A percentile compares a stretch with the other conserved stretches of the same genome.
These are phyloP conservation scores for Aureobasidium sp. DNA, from an alignment of 2,329 filamentous ascomycete species.

Conservation along the genomic window DNA sequence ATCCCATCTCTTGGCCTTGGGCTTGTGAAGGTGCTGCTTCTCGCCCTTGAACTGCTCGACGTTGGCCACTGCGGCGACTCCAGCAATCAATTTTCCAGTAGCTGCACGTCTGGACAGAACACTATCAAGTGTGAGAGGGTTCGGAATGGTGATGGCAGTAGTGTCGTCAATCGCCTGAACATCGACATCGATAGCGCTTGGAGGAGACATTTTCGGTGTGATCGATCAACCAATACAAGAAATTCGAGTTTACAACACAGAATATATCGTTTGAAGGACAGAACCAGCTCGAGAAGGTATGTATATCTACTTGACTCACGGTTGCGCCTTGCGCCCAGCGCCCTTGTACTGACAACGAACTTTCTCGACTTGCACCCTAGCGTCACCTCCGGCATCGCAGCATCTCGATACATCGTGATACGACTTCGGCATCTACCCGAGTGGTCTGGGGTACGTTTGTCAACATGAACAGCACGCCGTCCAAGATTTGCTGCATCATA, in stretches of 20 bases:
- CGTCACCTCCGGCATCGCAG: slow-evolving; percentile 13
- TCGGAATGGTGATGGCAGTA: slow-evolving; percentile 37
- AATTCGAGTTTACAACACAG: not conserved
- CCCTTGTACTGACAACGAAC: not conserved
- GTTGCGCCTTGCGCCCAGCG: slow-evolving; percentile 1
- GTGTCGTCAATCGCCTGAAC: slow-evolving; percentile 13
- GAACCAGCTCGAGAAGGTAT: not conserved
- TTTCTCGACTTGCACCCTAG: not conserved
- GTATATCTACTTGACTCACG: slow-evolving; percentile 8
- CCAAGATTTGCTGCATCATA: no score
- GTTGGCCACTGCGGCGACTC: slow-evolving; percentile 68
- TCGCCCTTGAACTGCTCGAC: slow-evolving; percentile 75
- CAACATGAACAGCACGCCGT: not conserved
- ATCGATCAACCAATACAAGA: no score
- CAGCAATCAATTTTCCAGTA: slow-evolving; percentile 64
- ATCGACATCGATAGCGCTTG: slow-evolving; percentile 12
- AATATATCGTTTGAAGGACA: not conserved
- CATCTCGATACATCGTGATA: not conserved
- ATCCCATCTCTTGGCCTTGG: slow-evolving; percentile 76
- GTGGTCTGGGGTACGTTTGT: not conserved
- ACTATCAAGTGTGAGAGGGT: slow-evolving; percentile 56
- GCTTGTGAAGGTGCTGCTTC: slow-evolving; percentile 55
- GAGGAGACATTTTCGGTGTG: slow-evolving; percentile 3
- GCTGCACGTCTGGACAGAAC: slow-evolving; percentile 63
- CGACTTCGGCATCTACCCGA: slow-evolving; percentile 1